Conservation (phyloP, 257 asterid species). For the Primulina huaijiensis region DNA sequence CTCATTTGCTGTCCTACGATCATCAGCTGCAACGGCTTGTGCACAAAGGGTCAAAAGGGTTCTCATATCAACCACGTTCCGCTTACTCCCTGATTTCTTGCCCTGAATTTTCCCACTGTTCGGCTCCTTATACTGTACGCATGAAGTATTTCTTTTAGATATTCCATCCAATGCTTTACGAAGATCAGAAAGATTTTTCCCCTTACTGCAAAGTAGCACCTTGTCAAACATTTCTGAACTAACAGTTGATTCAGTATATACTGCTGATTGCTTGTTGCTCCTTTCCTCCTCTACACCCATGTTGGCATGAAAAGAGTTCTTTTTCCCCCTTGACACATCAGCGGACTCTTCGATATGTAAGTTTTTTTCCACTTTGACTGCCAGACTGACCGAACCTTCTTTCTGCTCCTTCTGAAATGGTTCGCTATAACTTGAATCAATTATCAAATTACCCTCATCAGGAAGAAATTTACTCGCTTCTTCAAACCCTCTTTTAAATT, state of each 20-base stretch:
- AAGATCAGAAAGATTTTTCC: slow-evolving; percentile 61
- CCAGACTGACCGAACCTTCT: slow-evolving; percentile 11
- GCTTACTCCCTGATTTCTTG: slow-evolving; percentile 37
- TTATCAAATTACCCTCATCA: slow-evolving; percentile 30
- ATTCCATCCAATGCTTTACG: slow-evolving; percentile 55
- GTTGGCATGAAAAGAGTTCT: slow-evolving; percentile 44
- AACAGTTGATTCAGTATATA: slow-evolving; percentile 51
- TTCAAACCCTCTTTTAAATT: slow-evolving; percentile 58
- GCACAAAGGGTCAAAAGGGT: slow-evolving; percentile 68
- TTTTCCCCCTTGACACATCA: slow-evolving; percentile 55
- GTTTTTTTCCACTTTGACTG: slow-evolving; percentile 38
- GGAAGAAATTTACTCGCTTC: slow-evolving; percentile 73
- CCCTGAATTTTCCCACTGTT: slow-evolving; percentile 37
- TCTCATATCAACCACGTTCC: slow-evolving; percentile 62
- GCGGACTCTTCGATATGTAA: slow-evolving; percentile 20
- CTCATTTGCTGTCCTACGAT: slow-evolving; percentile 56
- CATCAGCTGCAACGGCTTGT: slow-evolving; percentile 77
- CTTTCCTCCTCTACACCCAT: slow-evolving; percentile 41
- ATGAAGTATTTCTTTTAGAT: slow-evolving; percentile 33
- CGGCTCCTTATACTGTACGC: slow-evolving; percentile 34
- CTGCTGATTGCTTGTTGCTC: slow-evolving; percentile 66
- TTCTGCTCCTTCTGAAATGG: slow-evolving; percentile 28
- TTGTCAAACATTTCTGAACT: slow-evolving; percentile 58
- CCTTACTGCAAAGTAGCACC: slow-evolving; percentile 70
- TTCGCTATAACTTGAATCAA: slow-evolving; percentile 24